phyloP scores from a whole-genome alignment of 2,329 filamentous ascomycete species.

The Neopestalotiopsis sp. region DNA sequence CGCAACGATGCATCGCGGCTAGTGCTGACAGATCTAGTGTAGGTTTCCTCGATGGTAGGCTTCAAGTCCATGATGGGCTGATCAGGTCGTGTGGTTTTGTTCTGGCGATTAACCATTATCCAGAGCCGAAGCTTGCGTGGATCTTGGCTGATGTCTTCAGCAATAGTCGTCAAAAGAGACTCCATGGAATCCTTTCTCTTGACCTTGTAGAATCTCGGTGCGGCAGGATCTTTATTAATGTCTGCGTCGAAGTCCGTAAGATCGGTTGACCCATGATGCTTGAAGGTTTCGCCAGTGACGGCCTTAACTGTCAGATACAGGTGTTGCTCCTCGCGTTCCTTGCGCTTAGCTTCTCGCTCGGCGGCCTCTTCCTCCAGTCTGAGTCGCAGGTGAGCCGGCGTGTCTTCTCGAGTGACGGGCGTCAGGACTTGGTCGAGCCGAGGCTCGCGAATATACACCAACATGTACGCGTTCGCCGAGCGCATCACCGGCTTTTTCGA shows the following conservation, averaged over 20 bases:
- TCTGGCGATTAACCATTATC: slow-evolving; percentile 98
- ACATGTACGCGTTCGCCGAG: slow-evolving; percentile 92
- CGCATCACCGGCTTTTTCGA: slow-evolving; percentile 64
- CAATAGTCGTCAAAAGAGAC: slow-evolving; percentile 76
- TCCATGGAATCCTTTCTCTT: slow-evolving; percentile 77
- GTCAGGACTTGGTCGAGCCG: slow-evolving; percentile 83
- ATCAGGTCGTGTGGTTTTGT: slow-evolving; percentile 93
- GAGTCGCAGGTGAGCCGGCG: slow-evolving; percentile 77
- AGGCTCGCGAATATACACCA: slow-evolving; percentile 94
- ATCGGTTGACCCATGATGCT: slow-evolving; percentile 82
- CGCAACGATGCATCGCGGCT: slow-evolving; percentile 76
- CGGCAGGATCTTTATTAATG: slow-evolving; percentile 63
- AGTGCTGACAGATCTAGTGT: slow-evolving; percentile 53
- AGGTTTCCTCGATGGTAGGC: slow-evolving; percentile 77
- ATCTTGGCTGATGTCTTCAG: slow-evolving; percentile 71
- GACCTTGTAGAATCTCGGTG: slow-evolving; percentile 75
- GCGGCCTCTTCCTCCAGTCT: slow-evolving; percentile 84
- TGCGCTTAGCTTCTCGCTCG: slow-evolving; percentile 75
- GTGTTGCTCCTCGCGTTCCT: slow-evolving; percentile 93
- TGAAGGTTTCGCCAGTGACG: slow-evolving; percentile 82
- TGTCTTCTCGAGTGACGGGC: slow-evolving; percentile 76
- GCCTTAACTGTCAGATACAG: slow-evolving; percentile 87
- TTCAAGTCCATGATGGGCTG: slow-evolving; percentile 79
- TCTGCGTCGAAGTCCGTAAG: slow-evolving; percentile 72
- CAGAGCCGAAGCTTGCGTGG: slow-evolving; percentile 79